Conservation (phyloP, 148 eudicot genomes). For the Persicaria tinctoria region DNA sequence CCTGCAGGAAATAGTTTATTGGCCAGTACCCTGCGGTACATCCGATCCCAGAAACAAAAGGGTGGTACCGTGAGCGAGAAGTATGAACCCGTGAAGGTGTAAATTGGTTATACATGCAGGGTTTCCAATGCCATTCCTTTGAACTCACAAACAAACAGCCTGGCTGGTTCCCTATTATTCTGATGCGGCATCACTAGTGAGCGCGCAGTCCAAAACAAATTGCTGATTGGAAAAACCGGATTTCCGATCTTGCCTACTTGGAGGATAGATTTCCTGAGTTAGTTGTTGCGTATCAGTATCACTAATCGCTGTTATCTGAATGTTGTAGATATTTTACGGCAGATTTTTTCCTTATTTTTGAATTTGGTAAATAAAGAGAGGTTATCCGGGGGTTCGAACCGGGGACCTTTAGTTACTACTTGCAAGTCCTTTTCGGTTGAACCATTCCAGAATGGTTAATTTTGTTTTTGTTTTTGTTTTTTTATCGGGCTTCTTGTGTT, state of each 20-base stretch:
- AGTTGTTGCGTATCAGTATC: not conserved
- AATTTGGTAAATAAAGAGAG: too few relatives aligned
- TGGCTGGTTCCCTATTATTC: not conserved
- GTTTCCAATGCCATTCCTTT: not conserved
- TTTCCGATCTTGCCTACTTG: not conserved
- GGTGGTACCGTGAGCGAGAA: slow-evolving; percentile 86
- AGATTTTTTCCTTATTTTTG: too few relatives aligned
- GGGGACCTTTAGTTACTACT: too few relatives aligned
- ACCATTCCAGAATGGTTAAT: too few relatives aligned
- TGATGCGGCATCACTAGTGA: not conserved
- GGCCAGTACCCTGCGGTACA: slow-evolving; percentile 77
- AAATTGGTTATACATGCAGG: not conserved
- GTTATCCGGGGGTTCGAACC: too few relatives aligned
- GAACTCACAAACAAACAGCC: not conserved
- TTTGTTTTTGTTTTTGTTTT: too few relatives aligned
- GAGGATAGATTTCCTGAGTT: not conserved
- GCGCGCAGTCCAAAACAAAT: not conserved
- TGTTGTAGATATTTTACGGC: too few relatives aligned
- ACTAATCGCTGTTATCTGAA: too few relatives aligned
- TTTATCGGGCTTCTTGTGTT: too few relatives aligned
- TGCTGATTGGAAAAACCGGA: not conserved
- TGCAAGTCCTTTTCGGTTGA: too few relatives aligned
- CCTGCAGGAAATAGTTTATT: slow-evolving; percentile 90
- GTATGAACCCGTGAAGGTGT: slow-evolving; percentile 61
- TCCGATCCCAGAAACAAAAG: slow-evolving; percentile 93